Evolutionary conservation across 495 filamentous ascomycete species (phyloP), one percentile per base, ranked within the genome.

Genomic region (Tuber aestivum): DNA sequence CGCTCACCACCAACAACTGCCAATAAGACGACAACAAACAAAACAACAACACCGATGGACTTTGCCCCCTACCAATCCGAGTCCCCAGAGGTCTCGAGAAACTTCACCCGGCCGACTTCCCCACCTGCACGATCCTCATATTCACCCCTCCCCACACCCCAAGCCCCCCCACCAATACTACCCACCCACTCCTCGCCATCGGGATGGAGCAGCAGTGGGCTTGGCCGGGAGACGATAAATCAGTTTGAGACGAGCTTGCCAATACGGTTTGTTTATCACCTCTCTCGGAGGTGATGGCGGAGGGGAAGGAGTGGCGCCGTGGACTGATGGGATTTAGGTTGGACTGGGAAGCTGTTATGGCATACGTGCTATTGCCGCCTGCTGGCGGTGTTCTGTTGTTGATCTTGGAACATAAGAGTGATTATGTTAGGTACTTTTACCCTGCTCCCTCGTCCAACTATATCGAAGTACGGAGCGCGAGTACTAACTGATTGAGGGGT

Each of bases 31-130:
- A 35, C 45, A 50, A 23, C 56, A 61, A 61, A 32, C 50, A 3
- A 65, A 35, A 35, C 10, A 65, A 65, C 3, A 70, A 48, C 44
- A 41, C 82, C 71, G 50, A 96, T 96, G 92, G 93, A 97, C 85
- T 98, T 98, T 85, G 95, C 95, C 41, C 95, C 95, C 42, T 98
- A 98, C 85, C 95, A 98, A 87, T 88, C 82, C 73, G 78, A 83
- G 45, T 78, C 80, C 32, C 82, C 80, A 16, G 82, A 83, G 76
- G 75, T 73, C 61, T 77, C 80, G 37, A 76, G 82, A 32, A 86
- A 86, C 89, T 80, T 88, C 88, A 81, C 89, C 92, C 78, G 89
- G 90, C 69, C 88, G 91, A 84, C 95, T 91, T 23, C 93, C 89
- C 61, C 90, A 87, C 77, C 86, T 83, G 74, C 80, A 78, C 72